phyloP scores from a whole-genome alignment of 2,329 filamentous ascomycete species.

The Fusarium longipes region DNA sequence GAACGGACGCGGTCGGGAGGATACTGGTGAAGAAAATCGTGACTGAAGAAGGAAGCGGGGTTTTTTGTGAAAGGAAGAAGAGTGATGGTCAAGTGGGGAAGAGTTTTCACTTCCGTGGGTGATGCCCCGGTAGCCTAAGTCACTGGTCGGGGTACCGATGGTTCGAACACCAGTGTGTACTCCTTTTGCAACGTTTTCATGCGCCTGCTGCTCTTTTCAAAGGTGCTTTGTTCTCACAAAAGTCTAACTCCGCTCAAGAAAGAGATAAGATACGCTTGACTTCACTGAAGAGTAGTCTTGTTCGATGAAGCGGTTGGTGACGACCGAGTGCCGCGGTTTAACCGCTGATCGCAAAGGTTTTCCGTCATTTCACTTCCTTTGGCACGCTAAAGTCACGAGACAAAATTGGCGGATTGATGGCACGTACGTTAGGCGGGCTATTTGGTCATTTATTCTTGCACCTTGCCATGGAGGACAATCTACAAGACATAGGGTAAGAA shows the following conservation, averaged over 20 bases:
- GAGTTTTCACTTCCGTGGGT: constrained; percentile 24
- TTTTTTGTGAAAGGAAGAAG: constrained; percentile 28
- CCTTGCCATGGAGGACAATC: too few relatives aligned
- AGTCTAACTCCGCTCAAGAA: not conserved
- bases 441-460: too few relatives aligned
- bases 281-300: not conserved
- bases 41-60: constrained; percentile 40
- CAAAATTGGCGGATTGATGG: not conserved
- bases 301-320: constrained; percentile 23
- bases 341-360: not conserved
- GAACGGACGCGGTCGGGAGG: constrained; percentile 26
- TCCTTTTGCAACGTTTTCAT: constrained; percentile 23
- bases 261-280: not conserved
- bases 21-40: constrained; percentile 44
- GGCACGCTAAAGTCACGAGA: not conserved
- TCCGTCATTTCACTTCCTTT: not conserved
- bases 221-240: not conserved
- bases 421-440: rapidly evolving
- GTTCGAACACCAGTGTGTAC: constrained; percentile 43
- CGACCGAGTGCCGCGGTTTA: constrained; percentile 21
- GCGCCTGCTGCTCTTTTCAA: not conserved
- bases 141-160: constrained; percentile 35
- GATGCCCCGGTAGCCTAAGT: constrained; percentile 30
- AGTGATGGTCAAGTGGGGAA: constrained; percentile 50
- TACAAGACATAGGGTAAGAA: not conserved